Percentiles rank a stretch among this genome's conserved stretches.
These are phyloP conservation scores for Rhododendron molle DNA, from an alignment of 148 eudicot species.

Conservation along the genomic window DNA sequence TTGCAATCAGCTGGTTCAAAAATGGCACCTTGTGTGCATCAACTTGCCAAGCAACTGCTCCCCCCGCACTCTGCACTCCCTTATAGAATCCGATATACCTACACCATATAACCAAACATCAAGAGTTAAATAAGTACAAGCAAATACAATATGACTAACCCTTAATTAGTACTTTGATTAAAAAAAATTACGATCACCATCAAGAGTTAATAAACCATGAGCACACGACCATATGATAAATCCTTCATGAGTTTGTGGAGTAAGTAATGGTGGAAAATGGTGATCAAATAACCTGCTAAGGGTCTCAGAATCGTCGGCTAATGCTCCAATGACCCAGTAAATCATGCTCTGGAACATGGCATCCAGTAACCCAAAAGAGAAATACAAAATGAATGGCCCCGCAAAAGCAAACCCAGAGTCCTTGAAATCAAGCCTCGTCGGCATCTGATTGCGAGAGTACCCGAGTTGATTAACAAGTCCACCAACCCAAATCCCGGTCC, in stretches of 20 bases:
- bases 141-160: neutral
- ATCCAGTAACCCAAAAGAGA: conserved; percentile 77
- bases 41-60: conserved; percentile 91
- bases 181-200: neutral
- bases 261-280: neutral
- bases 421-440: conserved; percentile 63
- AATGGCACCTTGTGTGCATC: conserved; percentile 67
- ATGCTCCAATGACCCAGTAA: conserved; percentile 88
- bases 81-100: conserved; percentile 91
- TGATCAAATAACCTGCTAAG: conserved; percentile 70
- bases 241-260: neutral
- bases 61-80: conserved; percentile 97
- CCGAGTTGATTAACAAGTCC: conserved; percentile 73
- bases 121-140: neutral
- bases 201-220: neutral
- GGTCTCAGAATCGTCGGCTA: conserved; percentile 81
- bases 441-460: conserved; percentile 38
- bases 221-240: neutral
- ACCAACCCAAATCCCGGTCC: conserved; percentile 85
- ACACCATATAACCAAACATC: conserved; percentile 19
- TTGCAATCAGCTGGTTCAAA: conserved; percentile 51
- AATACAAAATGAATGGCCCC: conserved; percentile 89
- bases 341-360: conserved; percentile 97
- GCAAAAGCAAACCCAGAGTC: conserved; percentile 62
- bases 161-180: too few relatives aligned